A percentile compares a stretch with the other conserved stretches of the same genome.
These are phyloP conservation scores for Austroboletus eburneus DNA, from an alignment of 768 basidiomycete genomes.

Conservation along the genomic window DNA sequence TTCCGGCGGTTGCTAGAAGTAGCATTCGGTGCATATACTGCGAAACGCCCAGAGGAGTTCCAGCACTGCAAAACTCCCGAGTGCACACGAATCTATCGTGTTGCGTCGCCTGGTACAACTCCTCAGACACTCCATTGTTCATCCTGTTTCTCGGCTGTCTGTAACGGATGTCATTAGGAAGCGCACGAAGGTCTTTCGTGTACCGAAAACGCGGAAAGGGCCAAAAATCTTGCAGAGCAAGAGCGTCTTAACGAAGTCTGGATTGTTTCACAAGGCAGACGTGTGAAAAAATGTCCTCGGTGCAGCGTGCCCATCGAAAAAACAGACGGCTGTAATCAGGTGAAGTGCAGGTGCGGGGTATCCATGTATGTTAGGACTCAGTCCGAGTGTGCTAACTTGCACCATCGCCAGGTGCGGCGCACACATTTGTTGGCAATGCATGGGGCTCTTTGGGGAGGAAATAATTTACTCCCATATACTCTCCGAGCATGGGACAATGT, in stretches of 20 bases:
- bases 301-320: conserved; percentile 70
- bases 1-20: conserved; percentile 54
- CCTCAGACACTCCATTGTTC: conserved; percentile 51
- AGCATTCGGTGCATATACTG: conserved; percentile 55
- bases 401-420: conserved; percentile 51
- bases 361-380: not conserved
- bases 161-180: conserved; percentile 56
- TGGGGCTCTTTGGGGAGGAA: conserved; percentile 34
- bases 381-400: too few species aligned
- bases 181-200: conserved; percentile 63
- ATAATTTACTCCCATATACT: conserved; percentile 40
- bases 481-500: conserved; percentile 27
- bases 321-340: conserved; percentile 72
- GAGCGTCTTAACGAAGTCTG: conserved; percentile 54
- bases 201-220: conserved; percentile 33
- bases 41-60: conserved; percentile 54
- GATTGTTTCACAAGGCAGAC: conserved; percentile 46
- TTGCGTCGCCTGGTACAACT: conserved; percentile 37
- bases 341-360: conserved; percentile 48
- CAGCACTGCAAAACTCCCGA: conserved; percentile 77
- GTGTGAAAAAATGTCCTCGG: conserved; percentile 69
- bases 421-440: conserved; percentile 73
- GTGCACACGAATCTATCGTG: conserved; percentile 68
- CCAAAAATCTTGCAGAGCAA: conserved; percentile 44
- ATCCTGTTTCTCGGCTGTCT: conserved; percentile 62